A percentile compares a stretch with the other conserved stretches of the same genome.
These are phyloP conservation scores for Pseudozyma flocculosa DNA, from an alignment of 1,284 basidiomycete species.

Conservation along the genomic window DNA sequence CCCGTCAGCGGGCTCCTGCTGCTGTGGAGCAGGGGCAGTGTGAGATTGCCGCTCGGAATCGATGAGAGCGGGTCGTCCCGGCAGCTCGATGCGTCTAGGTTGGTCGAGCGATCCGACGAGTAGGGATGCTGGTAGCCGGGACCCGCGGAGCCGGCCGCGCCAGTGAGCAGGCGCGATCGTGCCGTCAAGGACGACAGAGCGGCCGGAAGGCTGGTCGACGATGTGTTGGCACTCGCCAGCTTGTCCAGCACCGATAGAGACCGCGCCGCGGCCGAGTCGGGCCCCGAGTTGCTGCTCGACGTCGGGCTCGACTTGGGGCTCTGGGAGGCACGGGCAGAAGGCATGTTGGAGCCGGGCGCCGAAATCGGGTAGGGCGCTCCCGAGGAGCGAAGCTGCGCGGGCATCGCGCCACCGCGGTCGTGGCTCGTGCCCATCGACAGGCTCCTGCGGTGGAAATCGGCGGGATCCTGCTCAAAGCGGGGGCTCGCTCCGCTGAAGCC, in stretches of 20 bases:
- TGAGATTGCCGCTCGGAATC: not conserved
- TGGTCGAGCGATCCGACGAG: conserved; percentile 38
- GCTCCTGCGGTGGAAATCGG: conserved; percentile 27
- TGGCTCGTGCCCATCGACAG: conserved; percentile 22
- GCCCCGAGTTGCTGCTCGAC: conserved; percentile 26
- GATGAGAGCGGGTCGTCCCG: not conserved
- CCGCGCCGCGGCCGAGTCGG: conserved; percentile 20
- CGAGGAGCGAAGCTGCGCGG: conserved; percentile 5
- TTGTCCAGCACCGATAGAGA: conserved; percentile 11
- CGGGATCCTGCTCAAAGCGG: not conserved
- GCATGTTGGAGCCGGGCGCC: conserved; percentile 25
- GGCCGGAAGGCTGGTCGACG: conserved; percentile 5
- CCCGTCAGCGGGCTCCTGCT: not conserved
- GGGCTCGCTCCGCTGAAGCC: not conserved
- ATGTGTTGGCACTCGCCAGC: conserved; percentile 14
- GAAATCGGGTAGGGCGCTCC: conserved; percentile 13
- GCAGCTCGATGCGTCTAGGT: conserved; percentile 12
- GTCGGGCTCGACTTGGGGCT: conserved; percentile 39
- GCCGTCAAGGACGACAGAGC: conserved; percentile 10
- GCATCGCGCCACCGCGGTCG: conserved; percentile 7
- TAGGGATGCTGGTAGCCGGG: conserved; percentile 32
- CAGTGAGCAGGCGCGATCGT: conserved; percentile 18
- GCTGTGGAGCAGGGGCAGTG: not conserved
- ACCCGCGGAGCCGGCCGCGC: conserved; percentile 5
- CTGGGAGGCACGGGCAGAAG: conserved; percentile 32